Base-by-base conservation (phyloP, 257 asterid species). In the Hygrophila difformis region DNA sequence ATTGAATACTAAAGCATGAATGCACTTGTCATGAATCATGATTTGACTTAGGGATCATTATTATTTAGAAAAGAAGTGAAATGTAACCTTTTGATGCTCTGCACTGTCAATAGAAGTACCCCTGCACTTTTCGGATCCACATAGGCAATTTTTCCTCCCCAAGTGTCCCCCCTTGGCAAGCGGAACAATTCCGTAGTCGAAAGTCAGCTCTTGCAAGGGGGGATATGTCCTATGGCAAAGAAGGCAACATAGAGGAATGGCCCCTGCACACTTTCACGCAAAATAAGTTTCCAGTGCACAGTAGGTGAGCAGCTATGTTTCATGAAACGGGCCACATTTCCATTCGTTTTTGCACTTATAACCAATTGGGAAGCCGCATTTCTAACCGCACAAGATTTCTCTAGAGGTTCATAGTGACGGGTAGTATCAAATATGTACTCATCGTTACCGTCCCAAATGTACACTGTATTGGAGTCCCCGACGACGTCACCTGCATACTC, bases 291-390 rank as follows among this genome's bases (percentile, higher is more conserved):
- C 98, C 98, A 91, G 59, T 44, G 64, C 42, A 91, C 92, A 29
- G 74, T 86, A 4, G 98, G 96, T 0, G 71, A 68, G 51, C 98
- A 91, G 31, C 94, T 72, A 53, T 91, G 98, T 66, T 91, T 91
- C 93, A 91, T 91, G 60, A 91, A 91, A 49, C 96, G 96, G 50
- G 94, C 81, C 18, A 79, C 93, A 44, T 91, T 91, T 40, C 98
- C 98, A 47, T 63, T 72, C 22, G 56, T 70, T 53, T 80, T 82
- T 0, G 93, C 77, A 65, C 78, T 79, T 41, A 91, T 74, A 46
- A 80, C 78, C 44, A 91, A 86, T 9, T 93, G 95, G 59, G 65
- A 82, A 0, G 92, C 88, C 53, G 74, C 53, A 53, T 78, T 71
- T 11, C 46, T 48, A 14, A 57, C 57, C 34, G 75, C 78, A 33